Percentiles rank a stretch among this genome's conserved stretches.
These are phyloP conservation scores for Mycena epipterygia DNA, from an alignment of 768 basidiomycete genomes.

Conservation along the genomic window DNA sequence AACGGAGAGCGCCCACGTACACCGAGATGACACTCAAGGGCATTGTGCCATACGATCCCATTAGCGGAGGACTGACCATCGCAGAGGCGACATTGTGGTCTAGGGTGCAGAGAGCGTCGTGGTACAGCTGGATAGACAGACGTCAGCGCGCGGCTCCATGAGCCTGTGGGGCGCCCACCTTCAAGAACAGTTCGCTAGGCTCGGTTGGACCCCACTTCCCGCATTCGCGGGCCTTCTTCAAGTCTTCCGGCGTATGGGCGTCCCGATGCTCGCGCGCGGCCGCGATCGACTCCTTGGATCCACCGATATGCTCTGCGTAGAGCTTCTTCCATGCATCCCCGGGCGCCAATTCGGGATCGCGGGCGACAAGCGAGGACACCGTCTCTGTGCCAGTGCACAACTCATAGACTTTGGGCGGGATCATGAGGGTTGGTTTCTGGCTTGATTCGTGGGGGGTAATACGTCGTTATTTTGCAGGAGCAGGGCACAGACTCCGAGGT, in stretches of 20 bases:
- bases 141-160: neutral
- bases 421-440: conserved; percentile 31
- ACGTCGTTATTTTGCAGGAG: neutral
- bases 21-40: conserved; percentile 74
- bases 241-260: conserved; percentile 54
- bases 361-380: conserved; percentile 57
- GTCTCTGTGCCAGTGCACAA: conserved; percentile 51
- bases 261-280: conserved; percentile 38
- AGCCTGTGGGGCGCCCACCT: conserved; percentile 50
- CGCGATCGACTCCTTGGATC: conserved; percentile 34
- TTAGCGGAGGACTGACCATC: conserved; percentile 72
- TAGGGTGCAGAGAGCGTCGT: conserved; percentile 71
- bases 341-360: conserved; percentile 51
- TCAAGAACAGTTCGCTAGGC: conserved; percentile 73
- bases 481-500: neutral
- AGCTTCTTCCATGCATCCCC: conserved; percentile 54
- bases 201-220: conserved; percentile 63
- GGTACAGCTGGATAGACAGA: conserved; percentile 62
- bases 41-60: conserved; percentile 73
- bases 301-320: conserved; percentile 46
- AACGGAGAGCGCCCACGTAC: conserved; percentile 43
- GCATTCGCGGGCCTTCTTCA: conserved; percentile 61
- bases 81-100: conserved; percentile 68
- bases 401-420: conserved; percentile 45
- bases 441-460: neutral